phyloP scores from a whole-genome alignment of 306 rosid genomes.

The Aeschynomene evenia region DNA sequence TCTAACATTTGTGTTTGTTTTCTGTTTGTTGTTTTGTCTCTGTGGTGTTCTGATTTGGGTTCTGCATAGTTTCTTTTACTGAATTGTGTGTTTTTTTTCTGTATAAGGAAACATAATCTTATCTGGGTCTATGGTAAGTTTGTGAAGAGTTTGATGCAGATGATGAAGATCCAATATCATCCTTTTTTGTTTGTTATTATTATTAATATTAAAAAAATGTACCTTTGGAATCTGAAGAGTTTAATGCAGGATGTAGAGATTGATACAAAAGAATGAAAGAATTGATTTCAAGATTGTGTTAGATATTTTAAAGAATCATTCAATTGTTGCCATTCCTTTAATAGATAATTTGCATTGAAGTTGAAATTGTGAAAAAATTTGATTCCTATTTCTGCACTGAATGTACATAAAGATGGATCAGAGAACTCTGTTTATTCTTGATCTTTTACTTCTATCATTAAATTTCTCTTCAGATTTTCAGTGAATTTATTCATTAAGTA shows the following conservation, averaged over 20 bases:
- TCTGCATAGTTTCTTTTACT: constrained; percentile 24
- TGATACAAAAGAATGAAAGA: neutral
- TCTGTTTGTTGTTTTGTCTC: constrained; percentile 4
- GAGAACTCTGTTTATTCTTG: constrained; percentile 2
- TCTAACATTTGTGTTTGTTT: constrained; percentile 27
- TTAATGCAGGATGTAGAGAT: constrained; percentile 1
- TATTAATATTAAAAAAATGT: constrained; percentile 5
- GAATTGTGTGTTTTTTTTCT: constrained; percentile 36
- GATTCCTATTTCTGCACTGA: neutral
- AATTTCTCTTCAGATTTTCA: neutral
- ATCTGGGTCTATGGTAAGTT: constrained; percentile 27
- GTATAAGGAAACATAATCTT: constrained; percentile 17
- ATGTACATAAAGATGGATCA: constrained; percentile 3
- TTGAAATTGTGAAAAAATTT: neutral
- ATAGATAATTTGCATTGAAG: neutral
- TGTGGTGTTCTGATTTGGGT: constrained; percentile 26
- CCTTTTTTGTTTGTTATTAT: constrained; percentile 11
- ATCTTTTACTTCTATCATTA: neutral
- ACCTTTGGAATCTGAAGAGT: constrained; percentile 23
- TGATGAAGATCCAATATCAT: constrained; percentile 34
- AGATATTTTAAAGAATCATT: constrained; percentile 6
- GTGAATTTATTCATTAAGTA: neutral
- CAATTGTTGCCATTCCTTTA: neutral
- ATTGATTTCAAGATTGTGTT: constrained; percentile 6
- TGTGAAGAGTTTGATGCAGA: constrained; percentile 13